A percentile compares a stretch with the other conserved stretches of the same genome.
Evolutionary conservation across 768 basidiomycete genomes (phyloP).

Genomic region (Royoungia palumana): DNA sequence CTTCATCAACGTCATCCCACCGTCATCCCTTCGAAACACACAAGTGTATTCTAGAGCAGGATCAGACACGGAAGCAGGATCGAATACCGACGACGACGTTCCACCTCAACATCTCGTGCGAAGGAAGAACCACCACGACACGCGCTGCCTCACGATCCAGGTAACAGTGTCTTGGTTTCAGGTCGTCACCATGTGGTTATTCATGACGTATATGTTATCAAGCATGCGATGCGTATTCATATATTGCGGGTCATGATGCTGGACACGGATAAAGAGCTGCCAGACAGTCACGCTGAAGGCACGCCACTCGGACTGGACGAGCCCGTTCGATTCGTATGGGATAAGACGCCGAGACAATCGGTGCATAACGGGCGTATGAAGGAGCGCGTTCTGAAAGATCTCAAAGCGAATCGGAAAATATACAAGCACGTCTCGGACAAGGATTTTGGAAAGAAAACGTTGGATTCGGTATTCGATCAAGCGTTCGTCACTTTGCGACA

Average conservation of each 20-base stretch:
- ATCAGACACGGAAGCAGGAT: slow-evolving; percentile 38
- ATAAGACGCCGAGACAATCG: slow-evolving; percentile 72
- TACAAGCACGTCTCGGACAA: slow-evolving; percentile 65
- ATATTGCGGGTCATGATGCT: slow-evolving; percentile 58
- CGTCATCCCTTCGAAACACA: slow-evolving; percentile 8
- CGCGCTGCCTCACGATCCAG: slow-evolving; percentile 62
- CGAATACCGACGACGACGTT: slow-evolving; percentile 34
- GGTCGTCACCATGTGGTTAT: neutral
- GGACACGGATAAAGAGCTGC: slow-evolving; percentile 53
- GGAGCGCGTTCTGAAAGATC: slow-evolving; percentile 54
- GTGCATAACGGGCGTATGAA: slow-evolving; percentile 74
- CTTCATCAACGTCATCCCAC: slow-evolving; percentile 19
- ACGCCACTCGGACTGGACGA: slow-evolving; percentile 40
- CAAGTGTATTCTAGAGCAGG: slow-evolving; percentile 33
- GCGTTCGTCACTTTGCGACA: slow-evolving; percentile 65
- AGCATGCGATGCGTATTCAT: slow-evolving; percentile 73
- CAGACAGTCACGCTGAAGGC: slow-evolving; percentile 60
- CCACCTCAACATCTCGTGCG: slow-evolving; percentile 35
- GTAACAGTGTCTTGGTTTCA: slow-evolving; percentile 31
- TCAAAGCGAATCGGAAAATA: slow-evolving; percentile 50
- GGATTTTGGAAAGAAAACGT: slow-evolving; percentile 58
- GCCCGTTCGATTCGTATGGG: slow-evolving; percentile 77
- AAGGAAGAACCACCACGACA: slow-evolving; percentile 61
- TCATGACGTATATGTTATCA: slow-evolving; percentile 8
- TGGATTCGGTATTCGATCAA: slow-evolving; percentile 68